Evolutionary conservation across 331 rosid genomes (phyloP).

Genomic region (Cydonia oblonga): DNA sequence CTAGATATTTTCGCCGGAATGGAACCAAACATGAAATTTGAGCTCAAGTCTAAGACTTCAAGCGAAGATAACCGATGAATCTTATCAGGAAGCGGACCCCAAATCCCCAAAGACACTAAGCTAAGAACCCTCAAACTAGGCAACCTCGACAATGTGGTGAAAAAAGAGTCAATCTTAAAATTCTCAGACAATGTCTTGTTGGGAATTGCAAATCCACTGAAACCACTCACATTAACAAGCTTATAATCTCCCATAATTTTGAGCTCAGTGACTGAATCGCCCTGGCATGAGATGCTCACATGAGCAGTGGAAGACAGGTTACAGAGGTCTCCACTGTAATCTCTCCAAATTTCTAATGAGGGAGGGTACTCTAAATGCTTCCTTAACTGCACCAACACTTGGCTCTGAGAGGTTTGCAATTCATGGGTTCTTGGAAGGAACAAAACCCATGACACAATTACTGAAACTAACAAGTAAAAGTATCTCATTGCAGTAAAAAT

Average conservation of each 20-base stretch:
- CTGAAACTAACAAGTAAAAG: conserved; percentile 18
- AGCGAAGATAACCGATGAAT: conserved; percentile 63
- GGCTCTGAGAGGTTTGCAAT: conserved; percentile 46
- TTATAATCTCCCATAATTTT: conserved; percentile 59
- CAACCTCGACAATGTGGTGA: conserved; percentile 64
- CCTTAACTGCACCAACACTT: conserved; percentile 50
- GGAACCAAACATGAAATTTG: conserved; percentile 68
- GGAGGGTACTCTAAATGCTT: conserved; percentile 65
- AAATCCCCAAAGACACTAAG: conserved; percentile 70
- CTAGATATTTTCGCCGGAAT: conserved; percentile 51
- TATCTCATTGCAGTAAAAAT: conserved; percentile 35
- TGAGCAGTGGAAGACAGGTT: conserved; percentile 32
- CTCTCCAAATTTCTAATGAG: conserved; percentile 37
- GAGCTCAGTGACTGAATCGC: conserved; percentile 51
- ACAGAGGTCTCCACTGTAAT: conserved; percentile 43
- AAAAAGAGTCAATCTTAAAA: conserved; percentile 66
- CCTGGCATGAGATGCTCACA: conserved; percentile 48
- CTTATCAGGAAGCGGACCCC: conserved; percentile 77
- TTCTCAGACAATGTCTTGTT: conserved; percentile 51
- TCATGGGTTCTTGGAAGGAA: conserved; percentile 34
- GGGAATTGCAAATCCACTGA: conserved; percentile 56
- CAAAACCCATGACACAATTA: conserved; percentile 30
- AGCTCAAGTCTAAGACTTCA: conserved; percentile 66
- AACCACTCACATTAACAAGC: conserved; percentile 24
- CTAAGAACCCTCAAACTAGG: conserved; percentile 64